Percentiles rank a stretch among this genome's conserved stretches.
These are phyloP conservation scores for Heliamphora exappendiculata DNA, from an alignment of 148 eudicot genomes.

Conservation along the genomic window DNA sequence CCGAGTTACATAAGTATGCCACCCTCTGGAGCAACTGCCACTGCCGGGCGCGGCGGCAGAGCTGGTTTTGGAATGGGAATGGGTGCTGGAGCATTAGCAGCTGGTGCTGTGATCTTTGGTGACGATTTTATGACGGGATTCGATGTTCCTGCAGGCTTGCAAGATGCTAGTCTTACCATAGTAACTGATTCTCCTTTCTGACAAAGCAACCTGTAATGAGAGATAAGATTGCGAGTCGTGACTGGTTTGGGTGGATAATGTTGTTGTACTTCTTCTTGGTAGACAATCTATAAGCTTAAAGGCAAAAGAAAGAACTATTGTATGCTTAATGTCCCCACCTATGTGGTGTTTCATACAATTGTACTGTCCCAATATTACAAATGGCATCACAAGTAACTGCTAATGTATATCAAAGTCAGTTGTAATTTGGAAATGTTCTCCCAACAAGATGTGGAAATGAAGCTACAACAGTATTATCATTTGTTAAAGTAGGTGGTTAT, in stretches of 20 bases:
- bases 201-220: not conserved
- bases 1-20: conserved; percentile 57
- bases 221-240: not conserved
- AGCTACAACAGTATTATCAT: too few species aligned
- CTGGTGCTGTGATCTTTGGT: conserved; percentile 73
- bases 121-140: conserved; percentile 65
- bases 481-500: too few species aligned
- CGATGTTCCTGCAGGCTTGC: conserved; percentile 38
- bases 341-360: not conserved
- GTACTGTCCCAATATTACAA: not conserved
- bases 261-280: not conserved
- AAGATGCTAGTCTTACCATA: conserved; percentile 34
- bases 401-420: not conserved
- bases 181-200: conserved; percentile 56
- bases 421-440: too few species aligned
- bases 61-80: conserved; percentile 65
- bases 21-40: conserved; percentile 29
- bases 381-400: not conserved
- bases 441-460: not conserved
- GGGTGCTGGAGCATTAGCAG: conserved; percentile 79
- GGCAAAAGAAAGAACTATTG: not conserved
- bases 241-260: too few species aligned
- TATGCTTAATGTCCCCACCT: not conserved
- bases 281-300: not conserved
- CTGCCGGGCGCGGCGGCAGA: conserved; percentile 28